Evolutionary conservation across 2,329 filamentous ascomycete genomes (phyloP).

Genomic region (Fulvia fulva): DNA sequence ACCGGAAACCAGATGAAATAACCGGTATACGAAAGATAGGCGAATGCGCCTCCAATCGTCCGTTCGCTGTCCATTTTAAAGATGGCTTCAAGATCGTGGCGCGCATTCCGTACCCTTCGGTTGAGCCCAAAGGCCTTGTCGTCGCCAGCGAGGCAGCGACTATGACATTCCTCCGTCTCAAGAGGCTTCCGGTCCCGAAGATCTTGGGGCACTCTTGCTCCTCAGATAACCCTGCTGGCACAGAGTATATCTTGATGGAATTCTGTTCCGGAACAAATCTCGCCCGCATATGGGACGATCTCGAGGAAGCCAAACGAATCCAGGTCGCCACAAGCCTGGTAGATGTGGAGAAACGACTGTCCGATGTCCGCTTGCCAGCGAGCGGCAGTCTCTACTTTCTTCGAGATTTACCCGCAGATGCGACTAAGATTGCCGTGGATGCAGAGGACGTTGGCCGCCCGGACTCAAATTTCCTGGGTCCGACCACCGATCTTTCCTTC

Average conservation of each 20-base stretch:
- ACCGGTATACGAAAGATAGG: conserved; percentile 22
- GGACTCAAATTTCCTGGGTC: conserved; percentile 31
- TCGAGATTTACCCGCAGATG: conserved; percentile 22
- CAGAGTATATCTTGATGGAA: conserved; percentile 29
- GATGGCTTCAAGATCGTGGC: conserved; percentile 24
- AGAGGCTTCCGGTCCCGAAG: conserved; percentile 23
- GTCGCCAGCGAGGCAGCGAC: conserved; percentile 28
- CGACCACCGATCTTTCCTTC: conserved; percentile 26
- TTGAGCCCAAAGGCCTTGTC: conserved; percentile 10
- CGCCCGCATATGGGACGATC: conserved; percentile 17
- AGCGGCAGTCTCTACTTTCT: conserved; percentile 36
- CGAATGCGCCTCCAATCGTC: conserved; percentile 22
- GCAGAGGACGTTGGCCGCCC: conserved; percentile 3
- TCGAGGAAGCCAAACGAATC: conserved; percentile 23
- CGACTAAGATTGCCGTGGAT: conserved; percentile 20
- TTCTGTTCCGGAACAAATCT: conserved; percentile 17
- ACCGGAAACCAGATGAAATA: conserved; percentile 21
- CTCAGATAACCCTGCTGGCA: conserved; percentile 22
- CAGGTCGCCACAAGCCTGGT: conserved; percentile 29
- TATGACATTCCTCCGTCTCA: conserved; percentile 20
- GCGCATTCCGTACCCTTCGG: conserved; percentile 22
- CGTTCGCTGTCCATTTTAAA: conserved; percentile 15
- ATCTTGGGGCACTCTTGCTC: conserved; percentile 21
- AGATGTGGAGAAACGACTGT: conserved; percentile 29
- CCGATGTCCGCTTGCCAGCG: conserved; percentile 29